These are phyloP conservation scores for Fragaria nilgerrensis DNA, from an alignment of 306 rosid species.

Conservation along the genomic window DNA sequence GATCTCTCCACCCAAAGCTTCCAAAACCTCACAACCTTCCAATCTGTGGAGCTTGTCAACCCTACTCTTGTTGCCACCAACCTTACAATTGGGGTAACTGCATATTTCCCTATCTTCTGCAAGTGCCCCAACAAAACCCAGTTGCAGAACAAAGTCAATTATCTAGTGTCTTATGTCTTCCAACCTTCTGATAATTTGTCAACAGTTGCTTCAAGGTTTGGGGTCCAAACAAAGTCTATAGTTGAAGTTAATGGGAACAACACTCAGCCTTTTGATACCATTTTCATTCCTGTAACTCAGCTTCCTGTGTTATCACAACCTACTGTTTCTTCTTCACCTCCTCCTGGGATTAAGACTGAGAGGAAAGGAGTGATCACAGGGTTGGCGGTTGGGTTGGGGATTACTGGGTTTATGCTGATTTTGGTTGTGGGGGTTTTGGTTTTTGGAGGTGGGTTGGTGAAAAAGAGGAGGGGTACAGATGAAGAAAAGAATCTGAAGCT, in stretches of 20 bases:
- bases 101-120: conserved; percentile 69
- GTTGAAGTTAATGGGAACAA: conserved; percentile 32
- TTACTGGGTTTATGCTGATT: conserved; percentile 54
- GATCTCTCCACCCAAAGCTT: conserved; percentile 39
- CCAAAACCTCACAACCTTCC: conserved; percentile 67
- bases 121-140: conserved; percentile 60
- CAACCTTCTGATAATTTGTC: conserved; percentile 64
- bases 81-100: conserved; percentile 43
- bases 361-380: conserved; percentile 52
- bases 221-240: conserved; percentile 32
- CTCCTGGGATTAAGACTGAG: conserved; percentile 21
- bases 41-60: conserved; percentile 60
- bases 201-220: conserved; percentile 52
- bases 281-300: conserved; percentile 60
- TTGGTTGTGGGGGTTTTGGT: conserved; percentile 46
- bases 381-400: conserved; percentile 66
- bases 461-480: conserved; percentile 27
- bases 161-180: conserved; percentile 64
- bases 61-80: conserved; percentile 49
- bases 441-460: conserved; percentile 44
- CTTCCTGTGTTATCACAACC: conserved; percentile 68
- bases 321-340: conserved; percentile 16
- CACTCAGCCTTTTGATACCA: conserved; percentile 39
- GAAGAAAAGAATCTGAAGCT: conserved; percentile 30
- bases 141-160: conserved; percentile 15